Evolutionary conservation across 2,329 filamentous ascomycete genomes (phyloP).

Genomic region (Xylaria sp.): DNA sequence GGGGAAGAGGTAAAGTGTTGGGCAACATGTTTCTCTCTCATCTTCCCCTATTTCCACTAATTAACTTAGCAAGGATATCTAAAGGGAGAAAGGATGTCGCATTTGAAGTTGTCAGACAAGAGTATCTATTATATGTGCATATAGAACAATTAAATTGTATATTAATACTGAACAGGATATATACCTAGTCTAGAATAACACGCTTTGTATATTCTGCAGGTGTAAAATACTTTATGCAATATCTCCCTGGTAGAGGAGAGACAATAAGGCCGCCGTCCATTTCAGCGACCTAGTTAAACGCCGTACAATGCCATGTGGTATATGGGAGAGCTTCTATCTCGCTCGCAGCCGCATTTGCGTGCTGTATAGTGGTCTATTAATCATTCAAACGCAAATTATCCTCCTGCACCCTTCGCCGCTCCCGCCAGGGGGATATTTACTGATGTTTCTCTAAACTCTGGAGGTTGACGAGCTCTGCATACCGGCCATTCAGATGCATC

Average conservation of each 20-base stretch:
- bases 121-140: not conserved
- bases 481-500: conserved; percentile 75
- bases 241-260: not conserved
- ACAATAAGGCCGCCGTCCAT: not conserved
- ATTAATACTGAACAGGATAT: not conserved
- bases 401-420: not conserved
- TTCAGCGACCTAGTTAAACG: conserved; percentile 20
- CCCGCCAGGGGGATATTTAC: conserved; percentile 22
- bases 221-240: conserved; percentile 7
- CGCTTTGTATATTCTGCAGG: not conserved
- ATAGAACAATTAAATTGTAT: not conserved
- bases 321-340: conserved; percentile 17
- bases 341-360: conserved; percentile 5
- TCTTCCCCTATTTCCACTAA: too few species aligned
- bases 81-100: not conserved
- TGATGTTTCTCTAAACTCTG: conserved; percentile 76
- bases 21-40: too few species aligned
- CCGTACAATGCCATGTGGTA: conserved; percentile 31
- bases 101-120: not conserved
- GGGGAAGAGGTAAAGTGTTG: too few species aligned
- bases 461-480: conserved; percentile 81
- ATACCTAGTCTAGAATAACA: not conserved
- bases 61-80: not conserved
- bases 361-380: not conserved
- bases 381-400: conserved; percentile 2